Conservation (phyloP, 306 rosid genomes). For the Dalbergia cochinchinensis region DNA sequence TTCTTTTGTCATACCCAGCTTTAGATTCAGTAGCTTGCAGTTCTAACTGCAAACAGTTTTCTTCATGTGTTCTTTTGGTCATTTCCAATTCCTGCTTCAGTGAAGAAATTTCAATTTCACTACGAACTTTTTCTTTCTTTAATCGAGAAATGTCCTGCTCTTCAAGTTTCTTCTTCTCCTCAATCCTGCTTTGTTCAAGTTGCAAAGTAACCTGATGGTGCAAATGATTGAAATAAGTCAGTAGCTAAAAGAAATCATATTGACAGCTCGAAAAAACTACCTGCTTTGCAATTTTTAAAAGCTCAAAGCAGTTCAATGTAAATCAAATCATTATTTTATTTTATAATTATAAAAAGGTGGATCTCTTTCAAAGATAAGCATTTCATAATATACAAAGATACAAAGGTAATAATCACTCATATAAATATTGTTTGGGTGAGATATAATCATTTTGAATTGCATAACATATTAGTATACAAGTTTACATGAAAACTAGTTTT, state of each 20-base stretch:
- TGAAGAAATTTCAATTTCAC: constrained; percentile 67
- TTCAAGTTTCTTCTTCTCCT: constrained; percentile 82
- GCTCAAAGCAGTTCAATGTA: constrained; percentile 21
- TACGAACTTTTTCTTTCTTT: constrained; percentile 71
- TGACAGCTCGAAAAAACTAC: constrained; percentile 23
- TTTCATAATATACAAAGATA: constrained; percentile 34
- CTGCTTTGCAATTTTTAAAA: constrained; percentile 28
- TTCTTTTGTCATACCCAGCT: constrained; percentile 66
- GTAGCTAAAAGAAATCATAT: constrained; percentile 35
- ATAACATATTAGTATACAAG: constrained; percentile 21
- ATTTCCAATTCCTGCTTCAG: constrained; percentile 73
- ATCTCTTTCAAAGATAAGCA: constrained; percentile 26
- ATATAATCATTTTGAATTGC: background rate
- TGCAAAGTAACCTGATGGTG: constrained; percentile 56
- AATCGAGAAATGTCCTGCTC: constrained; percentile 73
- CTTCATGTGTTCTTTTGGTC: constrained; percentile 68
- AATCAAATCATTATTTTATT: constrained; percentile 27
- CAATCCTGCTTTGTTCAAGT: constrained; percentile 71
- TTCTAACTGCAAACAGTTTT: constrained; percentile 64
- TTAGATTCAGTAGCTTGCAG: constrained; percentile 68
- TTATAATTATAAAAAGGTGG: constrained; percentile 19
- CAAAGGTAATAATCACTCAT: constrained; percentile 26
- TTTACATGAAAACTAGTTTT: constrained; percentile 12
- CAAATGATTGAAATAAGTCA: constrained; percentile 31
- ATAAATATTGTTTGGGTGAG: constrained; percentile 1